Base-by-base conservation (phyloP, 2,329 filamentous ascomycete species). In the Aspergillus pseudoterreus region DNA sequence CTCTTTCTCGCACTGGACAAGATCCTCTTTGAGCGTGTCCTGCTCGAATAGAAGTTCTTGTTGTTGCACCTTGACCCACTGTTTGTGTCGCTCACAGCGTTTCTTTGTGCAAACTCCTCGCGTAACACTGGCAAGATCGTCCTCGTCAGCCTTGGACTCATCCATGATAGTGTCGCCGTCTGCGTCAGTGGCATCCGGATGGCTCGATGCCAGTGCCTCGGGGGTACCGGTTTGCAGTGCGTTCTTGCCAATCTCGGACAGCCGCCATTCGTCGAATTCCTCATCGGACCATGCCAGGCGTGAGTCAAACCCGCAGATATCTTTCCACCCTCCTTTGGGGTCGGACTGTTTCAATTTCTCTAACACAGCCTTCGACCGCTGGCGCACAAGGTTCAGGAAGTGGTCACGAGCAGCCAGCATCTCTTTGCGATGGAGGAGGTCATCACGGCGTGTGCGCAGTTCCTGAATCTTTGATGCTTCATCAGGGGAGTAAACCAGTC, bases 301-400 rank as follows among this genome's bases (percentile, higher is more conserved):
- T 11, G 66, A 61, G 54, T 78, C 76, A 54, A 75, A 78, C 1
- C 75, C 76, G 54, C 76, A 78, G 41, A 77, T 71, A 56, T 76
- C 74, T 54, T 78, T 78, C 70, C 71, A 70, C 39, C 71, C 70
- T 22, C 68, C 69, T 53, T 76, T 76, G 2, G 74, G 71, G 35
- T 76, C 73, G 15, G 64, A 63, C 47, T 74, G 70, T 55, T 75
- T 75, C 38, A 78, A 52, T 24, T 68, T 68, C 41, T 77, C 75
- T 3, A 75, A 63, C 4, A 77, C 64, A 33, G 52, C 64, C 53
- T 73, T 74, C 11, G 70, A 68, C 32, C 74, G 64, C 21, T 71
- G 68, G 17, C 72, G 72, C 27, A 77, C 62, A 12, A 77, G 59
- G 4, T 58, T 61, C n/a, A 78, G 45, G 49, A 78, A 74, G 6